These are phyloP conservation scores for Massariosphaeria phaeospora DNA, from an alignment of 495 filamentous ascomycete genomes.

Conservation along the genomic window DNA sequence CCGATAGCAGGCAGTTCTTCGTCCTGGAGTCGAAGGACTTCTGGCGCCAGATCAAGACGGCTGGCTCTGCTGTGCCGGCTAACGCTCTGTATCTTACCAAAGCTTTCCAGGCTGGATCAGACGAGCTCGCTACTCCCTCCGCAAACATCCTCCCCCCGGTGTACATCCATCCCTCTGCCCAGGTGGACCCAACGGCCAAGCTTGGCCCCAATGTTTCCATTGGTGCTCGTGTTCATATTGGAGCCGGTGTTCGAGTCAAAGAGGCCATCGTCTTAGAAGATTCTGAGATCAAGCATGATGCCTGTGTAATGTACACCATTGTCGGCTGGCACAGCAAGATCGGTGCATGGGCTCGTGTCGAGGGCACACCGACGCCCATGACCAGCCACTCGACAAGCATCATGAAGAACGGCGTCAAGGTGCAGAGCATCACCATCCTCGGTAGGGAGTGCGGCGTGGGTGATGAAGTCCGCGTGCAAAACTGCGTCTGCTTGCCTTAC, in stretches of 20 bases:
- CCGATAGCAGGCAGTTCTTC: constrained; percentile 97
- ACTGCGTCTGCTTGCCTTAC: constrained; percentile 95
- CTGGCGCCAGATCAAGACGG: constrained; percentile 99
- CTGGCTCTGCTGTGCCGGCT: constrained; percentile 92
- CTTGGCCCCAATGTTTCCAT: constrained; percentile 96
- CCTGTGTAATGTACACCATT: constrained; percentile 92
- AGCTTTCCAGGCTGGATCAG: constrained; percentile 77
- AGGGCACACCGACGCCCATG: constrained; percentile 87
- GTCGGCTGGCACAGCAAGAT: constrained; percentile 96
- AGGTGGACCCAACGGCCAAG: constrained; percentile 91
- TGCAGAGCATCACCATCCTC: constrained; percentile 96
- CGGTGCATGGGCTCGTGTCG: constrained; percentile 94
- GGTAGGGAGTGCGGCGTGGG: constrained; percentile 94
- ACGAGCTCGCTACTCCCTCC: constrained; percentile 77
- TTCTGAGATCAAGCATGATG: constrained; percentile 92
- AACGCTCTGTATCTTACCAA: constrained; percentile 97
- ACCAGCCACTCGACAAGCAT: constrained; percentile 90
- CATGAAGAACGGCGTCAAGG: constrained; percentile 95
- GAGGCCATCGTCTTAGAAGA: constrained; percentile 96
- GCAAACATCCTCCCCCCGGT: constrained; percentile 90
- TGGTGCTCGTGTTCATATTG: constrained; percentile 77
- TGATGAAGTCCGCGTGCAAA: constrained; percentile 95
- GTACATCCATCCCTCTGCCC: constrained; percentile 93
- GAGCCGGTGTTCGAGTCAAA: constrained; percentile 86
- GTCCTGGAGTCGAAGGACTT: constrained; percentile 99